phyloP scores from a whole-genome alignment of 139 green algal genomes.

The Bryopsis sp. region DNA sequence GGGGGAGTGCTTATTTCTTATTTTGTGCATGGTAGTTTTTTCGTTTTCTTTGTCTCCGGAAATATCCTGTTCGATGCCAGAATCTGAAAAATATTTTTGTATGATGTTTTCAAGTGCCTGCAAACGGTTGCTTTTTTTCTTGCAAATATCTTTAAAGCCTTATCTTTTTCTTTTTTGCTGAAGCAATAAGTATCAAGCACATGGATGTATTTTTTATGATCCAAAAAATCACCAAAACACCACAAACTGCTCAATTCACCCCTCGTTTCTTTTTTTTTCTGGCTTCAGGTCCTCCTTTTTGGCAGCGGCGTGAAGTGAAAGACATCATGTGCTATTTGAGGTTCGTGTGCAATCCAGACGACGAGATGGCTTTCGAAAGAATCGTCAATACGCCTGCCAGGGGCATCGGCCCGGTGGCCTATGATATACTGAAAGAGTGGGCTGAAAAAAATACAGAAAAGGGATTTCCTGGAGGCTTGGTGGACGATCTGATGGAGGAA shows the following conservation, averaged over 20 bases:
- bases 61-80: too few species aligned
- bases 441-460: not conserved
- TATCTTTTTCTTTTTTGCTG: too few species aligned
- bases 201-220: constrained; percentile 43
- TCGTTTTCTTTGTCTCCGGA: too few species aligned
- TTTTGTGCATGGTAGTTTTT: too few species aligned
- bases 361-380: constrained; percentile 38
- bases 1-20: too few species aligned
- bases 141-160: too few species aligned
- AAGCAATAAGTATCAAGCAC: constrained; percentile 17
- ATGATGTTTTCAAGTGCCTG: too few species aligned
- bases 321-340: constrained; percentile 51
- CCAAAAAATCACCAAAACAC: constrained; percentile 24
- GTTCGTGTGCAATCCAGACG: constrained; percentile 29
- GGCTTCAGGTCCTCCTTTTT: constrained; percentile 44
- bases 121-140: too few species aligned
- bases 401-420: constrained; percentile 21
- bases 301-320: constrained; percentile 24
- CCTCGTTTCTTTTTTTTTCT: constrained; percentile 32
- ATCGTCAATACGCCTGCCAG: constrained; percentile 45
- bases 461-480: not conserved
- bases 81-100: too few species aligned
- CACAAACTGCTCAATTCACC: constrained; percentile 35
- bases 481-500: constrained; percentile 12
- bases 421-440: not conserved